Evolutionary conservation across 148 eudicot species (phyloP).

Genomic region (Drosera capensis): DNA sequence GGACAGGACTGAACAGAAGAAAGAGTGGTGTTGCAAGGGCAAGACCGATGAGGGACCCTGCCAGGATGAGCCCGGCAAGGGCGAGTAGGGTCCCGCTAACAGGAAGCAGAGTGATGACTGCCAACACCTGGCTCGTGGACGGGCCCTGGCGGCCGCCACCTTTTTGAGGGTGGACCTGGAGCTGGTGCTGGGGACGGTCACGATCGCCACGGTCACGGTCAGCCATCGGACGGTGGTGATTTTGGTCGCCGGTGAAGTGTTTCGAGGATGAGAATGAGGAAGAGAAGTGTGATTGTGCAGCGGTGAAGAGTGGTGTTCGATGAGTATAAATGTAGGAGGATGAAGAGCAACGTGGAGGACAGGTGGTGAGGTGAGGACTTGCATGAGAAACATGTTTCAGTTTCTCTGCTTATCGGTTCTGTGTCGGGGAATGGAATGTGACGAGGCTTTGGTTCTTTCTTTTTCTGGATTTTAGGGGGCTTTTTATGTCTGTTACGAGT

Average conservation of each 20-base stretch:
- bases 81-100: constrained; percentile 40
- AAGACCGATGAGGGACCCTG: constrained; percentile 30
- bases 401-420: too few species aligned
- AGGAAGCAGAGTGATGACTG: constrained; percentile 37
- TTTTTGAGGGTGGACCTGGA: constrained; percentile 26
- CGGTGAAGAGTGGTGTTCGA: background rate
- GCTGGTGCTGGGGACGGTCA: constrained; percentile 29
- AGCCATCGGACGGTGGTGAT: background rate
- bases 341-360: constrained; percentile 19
- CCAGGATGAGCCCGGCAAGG: constrained; percentile 35
- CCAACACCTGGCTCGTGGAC: constrained; percentile 42
- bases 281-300: background rate
- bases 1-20: constrained; percentile 60
- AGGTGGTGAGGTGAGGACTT: constrained; percentile 26
- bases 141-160: constrained; percentile 36
- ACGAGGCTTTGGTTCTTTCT: too few species aligned
- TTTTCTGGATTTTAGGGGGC: too few species aligned
- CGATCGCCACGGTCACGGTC: constrained; percentile 20
- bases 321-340: constrained; percentile 8
- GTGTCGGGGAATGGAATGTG: too few species aligned
- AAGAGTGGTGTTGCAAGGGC: constrained; percentile 45
- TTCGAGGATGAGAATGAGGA: background rate
- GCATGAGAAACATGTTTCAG: constrained; percentile 64
- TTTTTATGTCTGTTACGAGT: too few species aligned
- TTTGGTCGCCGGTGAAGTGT: background rate